Evolutionary conservation across 257 asterid genomes (phyloP).

Genomic region (Solanum ossicruentum): DNA sequence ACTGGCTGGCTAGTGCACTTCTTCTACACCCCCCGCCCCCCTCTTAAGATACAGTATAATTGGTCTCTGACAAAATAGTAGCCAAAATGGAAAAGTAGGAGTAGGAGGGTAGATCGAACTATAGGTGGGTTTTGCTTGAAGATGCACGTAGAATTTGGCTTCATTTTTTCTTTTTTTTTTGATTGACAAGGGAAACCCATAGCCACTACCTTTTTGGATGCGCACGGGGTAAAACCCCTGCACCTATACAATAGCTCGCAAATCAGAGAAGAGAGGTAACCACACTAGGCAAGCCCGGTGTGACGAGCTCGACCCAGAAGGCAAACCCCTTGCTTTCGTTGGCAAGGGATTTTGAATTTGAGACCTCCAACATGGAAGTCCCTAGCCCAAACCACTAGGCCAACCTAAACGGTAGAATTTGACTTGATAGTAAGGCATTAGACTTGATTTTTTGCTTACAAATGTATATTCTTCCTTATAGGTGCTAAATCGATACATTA

Average conservation of each 20-base stretch:
- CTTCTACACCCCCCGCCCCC: background rate
- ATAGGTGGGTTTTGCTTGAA: background rate
- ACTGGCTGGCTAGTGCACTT: background rate
- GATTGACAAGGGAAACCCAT: too few relatives aligned
- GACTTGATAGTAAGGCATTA: background rate
- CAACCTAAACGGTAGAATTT: background rate
- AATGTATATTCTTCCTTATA: background rate
- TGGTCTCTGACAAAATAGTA: background rate
- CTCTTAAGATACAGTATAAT: background rate
- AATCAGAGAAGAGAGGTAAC: too few relatives aligned
- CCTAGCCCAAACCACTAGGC: too few relatives aligned
- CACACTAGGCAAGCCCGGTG: too few relatives aligned
- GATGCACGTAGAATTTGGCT: background rate
- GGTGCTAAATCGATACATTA: background rate
- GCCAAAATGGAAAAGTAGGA: background rate
- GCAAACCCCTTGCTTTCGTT: too few relatives aligned
- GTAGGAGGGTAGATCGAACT: background rate
- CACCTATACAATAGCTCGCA: too few relatives aligned
- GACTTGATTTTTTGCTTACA: background rate
- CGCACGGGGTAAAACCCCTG: too few relatives aligned
- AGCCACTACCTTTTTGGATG: too few relatives aligned
- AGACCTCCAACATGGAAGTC: too few relatives aligned
- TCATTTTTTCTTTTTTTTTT: too few relatives aligned
- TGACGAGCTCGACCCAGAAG: too few relatives aligned
- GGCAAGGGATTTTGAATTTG: too few relatives aligned